A percentile compares a stretch with the other conserved stretches of the same genome.
These are phyloP conservation scores for Termitomyces sp. DNA, from an alignment of 768 basidiomycete genomes.

Conservation along the genomic window DNA sequence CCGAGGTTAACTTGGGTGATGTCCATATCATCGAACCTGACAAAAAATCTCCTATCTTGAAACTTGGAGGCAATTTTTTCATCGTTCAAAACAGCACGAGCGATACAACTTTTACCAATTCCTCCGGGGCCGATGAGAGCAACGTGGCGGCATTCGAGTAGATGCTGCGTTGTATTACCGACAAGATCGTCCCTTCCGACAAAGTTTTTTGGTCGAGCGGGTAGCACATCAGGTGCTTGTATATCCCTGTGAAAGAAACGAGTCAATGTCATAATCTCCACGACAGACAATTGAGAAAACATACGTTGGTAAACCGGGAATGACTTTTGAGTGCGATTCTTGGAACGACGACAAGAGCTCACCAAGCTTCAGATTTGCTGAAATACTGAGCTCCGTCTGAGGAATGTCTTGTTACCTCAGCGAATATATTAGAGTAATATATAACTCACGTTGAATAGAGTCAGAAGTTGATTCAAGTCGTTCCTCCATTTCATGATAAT, in stretches of 20 bases:
- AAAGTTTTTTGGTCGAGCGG: not conserved
- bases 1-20: not conserved
- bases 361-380: constrained; percentile 8
- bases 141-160: not conserved
- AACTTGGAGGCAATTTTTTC: not conserved
- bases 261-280: no score
- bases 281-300: no score
- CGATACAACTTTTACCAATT: constrained; percentile 8
- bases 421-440: no score
- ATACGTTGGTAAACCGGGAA: not conserved
- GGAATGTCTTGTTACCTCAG: not conserved
- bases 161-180: not conserved
- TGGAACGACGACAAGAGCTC: constrained; percentile 5
- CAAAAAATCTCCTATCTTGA: constrained; percentile 1
- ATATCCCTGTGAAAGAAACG: not conserved
- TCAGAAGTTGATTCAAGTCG: constrained; percentile 1
- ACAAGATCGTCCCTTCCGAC: constrained; percentile 4
- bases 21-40: constrained; percentile 8
- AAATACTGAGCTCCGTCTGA: constrained; percentile 9
- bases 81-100: constrained; percentile 1
- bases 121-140: constrained; percentile 9
- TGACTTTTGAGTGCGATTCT: not conserved
- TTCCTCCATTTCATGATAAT: constrained; percentile 1
- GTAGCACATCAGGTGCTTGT: not conserved
- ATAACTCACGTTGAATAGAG: constrained; percentile 8